phyloP scores from a whole-genome alignment of 148 eudicot species.

The Rhododendron simsii region DNA sequence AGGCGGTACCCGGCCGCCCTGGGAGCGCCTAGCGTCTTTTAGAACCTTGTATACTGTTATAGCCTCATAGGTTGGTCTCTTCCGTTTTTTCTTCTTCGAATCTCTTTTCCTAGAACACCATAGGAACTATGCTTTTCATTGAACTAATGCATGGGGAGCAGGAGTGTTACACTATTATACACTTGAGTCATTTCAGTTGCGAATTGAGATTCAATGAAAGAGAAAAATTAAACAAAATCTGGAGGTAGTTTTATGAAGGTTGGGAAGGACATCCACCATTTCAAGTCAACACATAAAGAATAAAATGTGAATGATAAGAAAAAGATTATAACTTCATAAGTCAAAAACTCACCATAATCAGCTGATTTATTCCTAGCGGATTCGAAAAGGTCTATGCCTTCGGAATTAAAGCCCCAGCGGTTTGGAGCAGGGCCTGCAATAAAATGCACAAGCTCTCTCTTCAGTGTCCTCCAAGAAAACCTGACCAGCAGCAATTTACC shows the following conservation, averaged over 20 bases:
- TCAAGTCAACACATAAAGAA: background rate
- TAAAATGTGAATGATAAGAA: background rate
- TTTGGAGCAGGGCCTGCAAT: slow-evolving; percentile 99
- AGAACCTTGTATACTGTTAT: too few species aligned
- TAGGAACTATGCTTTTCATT: background rate
- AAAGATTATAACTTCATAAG: background rate
- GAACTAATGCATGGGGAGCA: background rate
- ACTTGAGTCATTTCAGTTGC: background rate
- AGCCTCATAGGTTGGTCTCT: background rate
- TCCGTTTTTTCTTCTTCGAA: background rate
- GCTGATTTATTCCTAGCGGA: slow-evolving; percentile 6
- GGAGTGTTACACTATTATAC: background rate
- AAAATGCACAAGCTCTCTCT: slow-evolving; percentile 95
- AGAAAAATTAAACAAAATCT: background rate
- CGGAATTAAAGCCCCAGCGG: slow-evolving; percentile 84
- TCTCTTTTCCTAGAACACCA: background rate
- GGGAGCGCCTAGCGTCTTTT: too few species aligned
- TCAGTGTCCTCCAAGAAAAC: slow-evolving; percentile 90
- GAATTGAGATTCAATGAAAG: background rate
- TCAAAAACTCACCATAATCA: slow-evolving; percentile 34
- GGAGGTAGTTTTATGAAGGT: background rate
- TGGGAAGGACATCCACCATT: background rate
- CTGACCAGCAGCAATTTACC: slow-evolving; percentile 26
- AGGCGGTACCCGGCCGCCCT: too few species aligned
- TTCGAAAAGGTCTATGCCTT: slow-evolving; percentile 14